These are phyloP conservation scores for Backusella luteola DNA, from an alignment of 192 early-diverging fungal species.

Conservation along the genomic window DNA sequence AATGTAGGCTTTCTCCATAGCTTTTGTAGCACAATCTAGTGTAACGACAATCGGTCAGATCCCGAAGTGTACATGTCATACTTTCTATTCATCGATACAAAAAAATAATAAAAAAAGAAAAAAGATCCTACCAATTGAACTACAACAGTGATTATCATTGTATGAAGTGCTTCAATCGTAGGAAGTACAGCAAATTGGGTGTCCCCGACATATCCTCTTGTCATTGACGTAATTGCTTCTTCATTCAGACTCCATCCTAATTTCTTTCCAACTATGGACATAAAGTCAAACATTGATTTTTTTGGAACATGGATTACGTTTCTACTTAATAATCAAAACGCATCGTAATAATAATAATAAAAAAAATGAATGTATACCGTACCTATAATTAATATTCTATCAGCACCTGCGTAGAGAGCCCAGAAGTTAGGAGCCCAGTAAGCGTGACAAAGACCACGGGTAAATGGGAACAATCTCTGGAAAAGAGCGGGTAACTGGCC, in stretches of 20 bases:
- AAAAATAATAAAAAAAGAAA: neutral
- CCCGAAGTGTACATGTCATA: neutral
- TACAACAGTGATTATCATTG: slow-evolving; percentile 71
- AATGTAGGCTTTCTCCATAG: slow-evolving; percentile 57
- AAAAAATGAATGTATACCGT: neutral
- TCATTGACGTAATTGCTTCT: slow-evolving; percentile 58
- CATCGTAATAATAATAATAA: neutral
- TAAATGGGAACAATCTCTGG: slow-evolving; percentile 90
- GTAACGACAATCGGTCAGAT: slow-evolving; percentile 17
- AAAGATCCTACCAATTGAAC: slow-evolving; percentile 55
- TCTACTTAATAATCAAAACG: neutral
- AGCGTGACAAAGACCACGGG: slow-evolving; percentile 93
- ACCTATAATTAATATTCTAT: slow-evolving; percentile 69
- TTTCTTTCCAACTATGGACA: slow-evolving; percentile 35
- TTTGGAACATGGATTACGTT: neutral
- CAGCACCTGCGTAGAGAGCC: slow-evolving; percentile 85
- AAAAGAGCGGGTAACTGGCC: slow-evolving; percentile 77
- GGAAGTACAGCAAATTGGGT: slow-evolving; percentile 80
- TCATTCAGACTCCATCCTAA: slow-evolving; percentile 42
- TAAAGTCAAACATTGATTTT: neutral
- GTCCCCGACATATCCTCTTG: slow-evolving; percentile 91
- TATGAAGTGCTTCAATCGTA: slow-evolving; percentile 62
- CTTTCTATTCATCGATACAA: neutral
- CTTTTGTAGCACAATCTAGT: slow-evolving; percentile 51
- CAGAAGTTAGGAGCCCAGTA: slow-evolving; percentile 98